phyloP scores from a whole-genome alignment of 331 rosid species.

The Quercus lobata region DNA sequence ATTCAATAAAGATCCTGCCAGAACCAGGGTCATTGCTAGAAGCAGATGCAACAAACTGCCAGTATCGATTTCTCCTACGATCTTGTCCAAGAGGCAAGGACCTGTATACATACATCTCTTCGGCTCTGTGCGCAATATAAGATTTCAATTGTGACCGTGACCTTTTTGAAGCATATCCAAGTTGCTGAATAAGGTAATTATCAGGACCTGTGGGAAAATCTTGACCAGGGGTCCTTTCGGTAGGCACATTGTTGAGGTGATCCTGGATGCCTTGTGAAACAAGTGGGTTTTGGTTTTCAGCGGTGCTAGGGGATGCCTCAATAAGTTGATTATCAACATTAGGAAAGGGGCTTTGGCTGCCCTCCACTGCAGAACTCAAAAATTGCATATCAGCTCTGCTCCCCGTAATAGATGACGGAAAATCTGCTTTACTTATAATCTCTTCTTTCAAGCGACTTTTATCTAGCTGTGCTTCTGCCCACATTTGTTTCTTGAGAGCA shows the following conservation, averaged over 20 bases:
- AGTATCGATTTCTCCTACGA: constrained; percentile 91
- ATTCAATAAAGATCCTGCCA: constrained; percentile 89
- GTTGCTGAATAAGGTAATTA: constrained; percentile 58
- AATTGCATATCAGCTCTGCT: constrained; percentile 61
- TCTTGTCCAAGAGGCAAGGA: constrained; percentile 99
- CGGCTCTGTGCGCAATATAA: constrained; percentile 85
- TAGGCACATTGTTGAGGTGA: constrained; percentile 33
- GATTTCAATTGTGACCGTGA: constrained; percentile 94
- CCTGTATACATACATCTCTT: constrained; percentile 93
- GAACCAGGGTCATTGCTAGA: constrained; percentile 97
- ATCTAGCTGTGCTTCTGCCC: constrained; percentile 97
- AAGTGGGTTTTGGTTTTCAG: constrained; percentile 55
- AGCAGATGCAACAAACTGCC: constrained; percentile 96
- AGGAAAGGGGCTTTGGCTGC: constrained; percentile 77
- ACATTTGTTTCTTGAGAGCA: constrained; percentile 98
- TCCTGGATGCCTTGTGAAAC: constrained; percentile 31
- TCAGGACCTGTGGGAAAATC: constrained; percentile 69
- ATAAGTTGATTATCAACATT: constrained; percentile 47
- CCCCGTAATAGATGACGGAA: constrained; percentile 45
- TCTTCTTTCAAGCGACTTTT: constrained; percentile 89
- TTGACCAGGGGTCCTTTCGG: constrained; percentile 52
- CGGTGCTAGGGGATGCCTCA: constrained; percentile 63
- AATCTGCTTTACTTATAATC: constrained; percentile 49
- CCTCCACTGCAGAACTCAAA: constrained; percentile 51
- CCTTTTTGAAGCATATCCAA: constrained; percentile 78